Evolutionary conservation across 805 yeast species (phyloP).

Genomic region (Peterozyma toletana): DNA sequence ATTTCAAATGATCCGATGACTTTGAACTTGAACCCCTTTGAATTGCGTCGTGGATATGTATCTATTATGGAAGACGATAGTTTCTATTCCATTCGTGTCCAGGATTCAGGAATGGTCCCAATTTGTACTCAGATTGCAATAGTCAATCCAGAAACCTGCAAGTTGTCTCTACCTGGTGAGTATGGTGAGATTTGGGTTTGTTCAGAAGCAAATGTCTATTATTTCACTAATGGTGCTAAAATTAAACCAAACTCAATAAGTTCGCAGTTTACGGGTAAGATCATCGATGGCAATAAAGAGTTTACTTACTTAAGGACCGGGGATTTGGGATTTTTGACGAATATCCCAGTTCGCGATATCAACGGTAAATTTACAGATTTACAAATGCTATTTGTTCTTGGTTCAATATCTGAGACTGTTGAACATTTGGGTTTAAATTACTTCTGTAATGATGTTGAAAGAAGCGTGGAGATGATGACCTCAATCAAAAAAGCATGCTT

Average conservation of each 20-base stretch:
- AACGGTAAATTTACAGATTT: conserved; percentile 28
- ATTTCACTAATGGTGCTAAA: conserved; percentile 41
- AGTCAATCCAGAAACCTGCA: conserved; percentile 87
- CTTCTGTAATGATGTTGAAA: conserved; percentile 80
- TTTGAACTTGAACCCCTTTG: conserved; percentile 78
- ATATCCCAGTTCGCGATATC: conserved; percentile 35
- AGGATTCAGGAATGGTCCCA: conserved; percentile 95
- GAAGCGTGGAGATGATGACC: conserved; percentile 50
- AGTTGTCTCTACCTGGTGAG: conserved; percentile 80
- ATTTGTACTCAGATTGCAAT: conserved; percentile 90
- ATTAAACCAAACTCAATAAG: conserved; percentile 19
- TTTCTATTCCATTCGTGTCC: conserved; percentile 67
- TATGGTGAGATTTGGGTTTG: conserved; percentile 97
- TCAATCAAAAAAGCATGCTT: conserved; percentile 45
- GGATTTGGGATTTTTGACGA: conserved; percentile 87
- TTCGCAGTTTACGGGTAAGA: conserved; percentile 55
- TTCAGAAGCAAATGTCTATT: conserved; percentile 72
- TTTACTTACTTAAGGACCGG: conserved; percentile 80
- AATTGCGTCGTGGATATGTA: conserved; percentile 83
- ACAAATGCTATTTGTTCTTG: conserved; percentile 80
- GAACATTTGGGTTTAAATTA: conserved; percentile 89
- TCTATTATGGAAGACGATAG: conserved; percentile 68
- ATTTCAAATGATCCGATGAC: conserved; percentile 85
- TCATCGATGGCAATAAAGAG: conserved; percentile 57
- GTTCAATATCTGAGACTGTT: conserved; percentile 78